Base-by-base conservation (phyloP, 306 rosid species). In the Vicia villosa region DNA sequence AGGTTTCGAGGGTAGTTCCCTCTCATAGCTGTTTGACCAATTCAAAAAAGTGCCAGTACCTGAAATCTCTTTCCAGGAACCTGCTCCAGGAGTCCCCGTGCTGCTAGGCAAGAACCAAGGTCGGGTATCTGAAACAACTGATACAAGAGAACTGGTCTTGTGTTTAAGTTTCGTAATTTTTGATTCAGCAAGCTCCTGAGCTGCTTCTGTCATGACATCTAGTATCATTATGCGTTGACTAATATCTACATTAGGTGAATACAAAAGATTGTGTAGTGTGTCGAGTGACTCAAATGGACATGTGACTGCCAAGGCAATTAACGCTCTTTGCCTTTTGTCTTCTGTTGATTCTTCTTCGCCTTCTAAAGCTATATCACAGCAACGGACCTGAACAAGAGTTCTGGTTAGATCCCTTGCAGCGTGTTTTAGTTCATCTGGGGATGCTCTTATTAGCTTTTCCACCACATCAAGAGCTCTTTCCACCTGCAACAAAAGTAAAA, bases 151-250 rank as follows among this genome's bases (percentile, higher is more conserved):
- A 68, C 83, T 81, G 51, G 74, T 69, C 69, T 80, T 82, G 66
- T 73, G 87, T 73, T 88, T 85, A 47, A 83, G 80, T 81, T 83
- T 90, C 70, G 69, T 55, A 62, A 55, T 76, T 77, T 85, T 88
- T 50, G 89, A 34, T 74, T 85, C 78, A 61, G 97, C 80, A 70
- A 94, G 98, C 81, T 94, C 96, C 83, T 79, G 89, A 80, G 95
- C 98, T 70, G 97, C 96, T 47, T 88, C 89, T 13, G 98, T 94
- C 97, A 94, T 90, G 82, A 87, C 77, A 77, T 90, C 98, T 8
- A 94, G 89, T 66, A 94, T 86, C 96, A 88, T 88, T 64, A 94
- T 83, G 69, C 97, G 87, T 63, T 94, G 98, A 83, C 97, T 94
- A 73, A 82, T 76, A 83, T 94, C 97, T 15, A 90, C 85, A 75